A percentile compares a stretch with the other conserved stretches of the same genome.
phyloP scores from a whole-genome alignment of 495 filamentous ascomycete genomes.

The Aspergillus carlsbadensis region DNA sequence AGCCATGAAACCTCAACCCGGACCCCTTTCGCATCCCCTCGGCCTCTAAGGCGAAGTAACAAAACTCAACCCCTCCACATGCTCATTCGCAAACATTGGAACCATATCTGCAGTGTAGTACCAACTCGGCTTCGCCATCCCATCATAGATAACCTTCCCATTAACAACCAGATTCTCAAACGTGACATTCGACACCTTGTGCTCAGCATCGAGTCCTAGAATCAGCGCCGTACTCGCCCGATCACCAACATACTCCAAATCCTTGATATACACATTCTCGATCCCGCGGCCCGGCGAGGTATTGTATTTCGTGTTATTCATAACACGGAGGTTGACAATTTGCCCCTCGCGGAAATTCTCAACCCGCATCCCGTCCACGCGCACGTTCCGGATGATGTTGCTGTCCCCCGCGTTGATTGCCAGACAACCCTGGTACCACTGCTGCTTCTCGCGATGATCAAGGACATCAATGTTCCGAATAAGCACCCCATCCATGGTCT shows the following conservation, averaged over 20 bases:
- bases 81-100: constrained; percentile 19
- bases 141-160: constrained; percentile 10
- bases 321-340: constrained; percentile 19
- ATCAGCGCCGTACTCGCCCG: constrained; percentile 15
- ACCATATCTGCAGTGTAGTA: constrained; percentile 18
- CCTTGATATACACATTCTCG: constrained; percentile 16
- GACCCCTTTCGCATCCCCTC: too few species aligned
- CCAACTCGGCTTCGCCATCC: constrained; percentile 20
- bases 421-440: constrained; percentile 19
- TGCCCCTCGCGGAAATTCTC: constrained; percentile 15
- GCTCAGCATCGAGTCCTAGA: constrained; percentile 12
- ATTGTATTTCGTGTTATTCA: constrained; percentile 18
- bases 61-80: constrained; percentile 16
- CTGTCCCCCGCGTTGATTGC: constrained; percentile 16
- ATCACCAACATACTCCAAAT: constrained; percentile 3
- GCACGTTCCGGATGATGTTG: constrained; percentile 15
- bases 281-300: constrained; percentile 17
- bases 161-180: constrained; percentile 17
- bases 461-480: constrained; percentile 19
- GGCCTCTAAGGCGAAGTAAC: not conserved
- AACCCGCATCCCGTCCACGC: constrained; percentile 15
- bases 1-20: too few species aligned
- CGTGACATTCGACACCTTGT: constrained; percentile 9
- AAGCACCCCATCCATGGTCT: constrained; percentile 8
- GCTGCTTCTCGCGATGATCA: constrained; percentile 15